Evolutionary conservation across 768 basidiomycete species (phyloP).

Genomic region (Hebeloma cylindrosporum): DNA sequence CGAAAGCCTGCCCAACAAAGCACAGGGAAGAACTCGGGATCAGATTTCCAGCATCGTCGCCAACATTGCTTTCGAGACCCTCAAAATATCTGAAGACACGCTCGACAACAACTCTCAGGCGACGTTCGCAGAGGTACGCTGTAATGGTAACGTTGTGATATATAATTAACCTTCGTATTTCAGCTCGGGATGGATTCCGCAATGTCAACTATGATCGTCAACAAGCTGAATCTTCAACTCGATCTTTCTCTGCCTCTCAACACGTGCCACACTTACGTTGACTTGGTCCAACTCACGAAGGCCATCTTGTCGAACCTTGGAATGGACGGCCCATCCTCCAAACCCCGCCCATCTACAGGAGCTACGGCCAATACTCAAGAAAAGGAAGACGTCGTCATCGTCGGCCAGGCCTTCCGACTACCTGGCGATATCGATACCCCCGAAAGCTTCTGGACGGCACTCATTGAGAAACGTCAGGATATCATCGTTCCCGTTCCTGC

Average conservation of each 20-base stretch:
- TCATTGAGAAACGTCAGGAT: conserved; percentile 32
- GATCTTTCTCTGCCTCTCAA: conserved; percentile 31
- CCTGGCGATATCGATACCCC: conserved; percentile 34
- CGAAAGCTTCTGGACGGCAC: conserved; percentile 32
- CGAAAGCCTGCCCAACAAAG: conserved; percentile 2
- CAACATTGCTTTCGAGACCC: conserved; percentile 23
- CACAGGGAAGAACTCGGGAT: conserved; percentile 20
- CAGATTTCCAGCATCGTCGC: conserved; percentile 22
- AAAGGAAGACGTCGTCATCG: conserved; percentile 35
- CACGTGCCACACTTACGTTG: conserved; percentile 34
- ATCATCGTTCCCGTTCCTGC: conserved; percentile 30
- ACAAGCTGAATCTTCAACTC: conserved; percentile 28
- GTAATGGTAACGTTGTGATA: background rate
- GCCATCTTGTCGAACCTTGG: conserved; percentile 25
- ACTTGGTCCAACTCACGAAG: conserved; percentile 27
- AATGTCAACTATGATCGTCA: conserved; percentile 32
- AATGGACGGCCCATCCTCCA: conserved; percentile 16
- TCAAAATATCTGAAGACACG: conserved; percentile 24
- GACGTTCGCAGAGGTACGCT: conserved; percentile 33
- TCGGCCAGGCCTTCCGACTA: conserved; percentile 35
- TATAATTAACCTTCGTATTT: conserved; percentile 1
- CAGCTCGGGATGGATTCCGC: conserved; percentile 38
- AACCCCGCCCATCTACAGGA: conserved; percentile 13
- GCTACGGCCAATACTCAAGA: conserved; percentile 9
- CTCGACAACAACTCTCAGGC: conserved; percentile 28